Evolutionary conservation across 257 asterid genomes (phyloP), one percentile per base, ranked within the genome.

Genomic region (Penstemon eatonii): DNA sequence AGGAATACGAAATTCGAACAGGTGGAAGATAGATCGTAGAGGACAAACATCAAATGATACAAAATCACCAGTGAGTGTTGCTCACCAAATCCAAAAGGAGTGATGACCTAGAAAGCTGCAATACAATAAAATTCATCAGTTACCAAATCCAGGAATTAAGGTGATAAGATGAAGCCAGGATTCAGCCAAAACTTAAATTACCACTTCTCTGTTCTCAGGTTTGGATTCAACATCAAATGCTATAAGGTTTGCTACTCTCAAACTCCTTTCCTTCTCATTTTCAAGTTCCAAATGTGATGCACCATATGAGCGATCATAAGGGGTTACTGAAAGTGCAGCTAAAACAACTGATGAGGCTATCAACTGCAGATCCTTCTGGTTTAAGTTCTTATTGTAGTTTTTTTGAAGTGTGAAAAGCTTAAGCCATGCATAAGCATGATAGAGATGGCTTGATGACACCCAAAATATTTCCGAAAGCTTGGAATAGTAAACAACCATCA

Each of bases 381-480:
- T 88, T 33, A 92, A 83, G 76, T 92, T 83, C 84, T 88, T 92
- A 54, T 92, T 86, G 67, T 88, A 90, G 76, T 87, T 83, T 71
- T 90, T 92, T 63, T 90, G 97, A 69, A 88, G 90, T 19, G 91
- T 78, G 86, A 88, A 92, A 66, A 92, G 96, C 84, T 90, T 92
- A 51, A 92, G 93, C 98, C 97, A 90, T 54, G 97, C 98, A 78
- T 87, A 90, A 45, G 98, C 98, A 81, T 90, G 98, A 81, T 92
- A 87, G 25, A 92, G 96, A 80, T 92, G 85, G 71, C 73, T 88
- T 61, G 95, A 86, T 4, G 98, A 92, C 82, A 70, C 81, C 98
- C 98, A 92, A 74, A 92, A 92, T 67, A 92, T 87, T 75, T 92
- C 95, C 0, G 96, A 83, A 15, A 92, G 89, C 82, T 92, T 92